Percentiles rank a stretch among this genome's conserved stretches.
Evolutionary conservation across 1,139 yeast genomes (phyloP).

Genomic region (Zygosaccharomyces pseudobailii): DNA sequence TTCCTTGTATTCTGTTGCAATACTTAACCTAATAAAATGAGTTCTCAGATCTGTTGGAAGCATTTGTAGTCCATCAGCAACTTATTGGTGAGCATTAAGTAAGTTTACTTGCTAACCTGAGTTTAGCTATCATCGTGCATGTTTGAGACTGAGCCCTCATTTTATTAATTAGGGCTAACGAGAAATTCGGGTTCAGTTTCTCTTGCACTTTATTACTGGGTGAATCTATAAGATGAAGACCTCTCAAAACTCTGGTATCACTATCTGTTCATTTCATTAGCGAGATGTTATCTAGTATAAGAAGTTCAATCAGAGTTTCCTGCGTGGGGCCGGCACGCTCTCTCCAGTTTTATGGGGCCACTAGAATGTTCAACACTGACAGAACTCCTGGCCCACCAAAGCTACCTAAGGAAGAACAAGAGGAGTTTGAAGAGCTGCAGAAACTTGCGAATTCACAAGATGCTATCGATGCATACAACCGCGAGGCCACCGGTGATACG

Average conservation of each 20-base stretch:
- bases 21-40: too few species aligned
- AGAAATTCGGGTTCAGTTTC: too few species aligned
- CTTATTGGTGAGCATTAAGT: too few species aligned
- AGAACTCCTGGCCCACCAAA: constrained; percentile 73
- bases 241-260: neutral
- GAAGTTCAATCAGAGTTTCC: neutral
- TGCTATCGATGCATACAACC: constrained; percentile 72
- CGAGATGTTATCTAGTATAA: constrained; percentile 1
- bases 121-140: too few species aligned
- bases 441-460: constrained; percentile 75
- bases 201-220: neutral
- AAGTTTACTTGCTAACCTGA: too few species aligned
- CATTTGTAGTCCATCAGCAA: too few species aligned
- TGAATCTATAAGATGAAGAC: neutral
- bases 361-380: constrained; percentile 15
- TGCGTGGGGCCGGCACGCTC: neutral
- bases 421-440: constrained; percentile 84
- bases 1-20: too few species aligned
- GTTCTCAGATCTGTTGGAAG: too few species aligned
- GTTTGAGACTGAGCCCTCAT: too few species aligned
- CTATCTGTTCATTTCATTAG: neutral
- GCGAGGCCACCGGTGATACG: constrained; percentile 39
- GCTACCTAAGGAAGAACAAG: constrained; percentile 81
- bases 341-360: neutral
- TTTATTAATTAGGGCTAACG: too few species aligned